phyloP scores from a whole-genome alignment of 2,329 filamentous ascomycete species.

The Thielaviopsis ethacetica region DNA sequence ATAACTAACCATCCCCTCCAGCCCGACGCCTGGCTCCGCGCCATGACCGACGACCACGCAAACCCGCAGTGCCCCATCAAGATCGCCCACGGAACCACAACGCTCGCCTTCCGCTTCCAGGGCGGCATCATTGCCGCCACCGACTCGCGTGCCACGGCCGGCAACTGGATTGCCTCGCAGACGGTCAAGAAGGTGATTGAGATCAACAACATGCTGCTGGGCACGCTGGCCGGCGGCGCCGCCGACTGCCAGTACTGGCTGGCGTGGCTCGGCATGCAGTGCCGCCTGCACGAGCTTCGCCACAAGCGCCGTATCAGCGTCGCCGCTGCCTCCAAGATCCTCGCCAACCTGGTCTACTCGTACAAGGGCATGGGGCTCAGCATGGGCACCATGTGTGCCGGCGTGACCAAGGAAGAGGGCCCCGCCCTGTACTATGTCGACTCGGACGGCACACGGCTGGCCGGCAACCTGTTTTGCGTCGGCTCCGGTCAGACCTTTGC shows the following conservation, averaged over 20 bases:
- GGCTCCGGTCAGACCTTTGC: conserved; percentile 97
- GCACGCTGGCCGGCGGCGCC: conserved; percentile 96
- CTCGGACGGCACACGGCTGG: conserved; percentile 78
- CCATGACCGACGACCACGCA: conserved; percentile 90
- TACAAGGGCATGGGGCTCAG: conserved; percentile 98
- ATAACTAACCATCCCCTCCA: conserved; percentile 20
- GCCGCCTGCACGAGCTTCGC: conserved; percentile 94
- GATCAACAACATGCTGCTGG: conserved; percentile 85
- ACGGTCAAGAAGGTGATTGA: conserved; percentile 99
- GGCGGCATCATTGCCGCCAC: conserved; percentile 97
- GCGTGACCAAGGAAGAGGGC: conserved; percentile 87
- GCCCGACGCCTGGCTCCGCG: conserved; percentile 88
- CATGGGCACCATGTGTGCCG: conserved; percentile 99
- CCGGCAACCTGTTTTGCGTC: conserved; percentile 95
- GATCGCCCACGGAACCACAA: conserved; percentile 97
- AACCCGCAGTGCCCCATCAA: conserved; percentile 98
- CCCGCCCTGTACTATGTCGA: conserved; percentile 99
- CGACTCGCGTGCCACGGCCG: conserved; percentile 89
- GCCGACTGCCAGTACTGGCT: conserved; percentile 99
- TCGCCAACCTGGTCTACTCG: conserved; percentile 92
- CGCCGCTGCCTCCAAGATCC: conserved; percentile 92
- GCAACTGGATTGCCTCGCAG: conserved; percentile 98
- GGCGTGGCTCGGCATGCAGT: conserved; percentile 96
- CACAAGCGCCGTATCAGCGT: conserved; percentile 98
- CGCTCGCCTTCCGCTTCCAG: conserved; percentile 93